Conservation (phyloP, 106 monocot species). For the Vanilla planifolia region DNA sequence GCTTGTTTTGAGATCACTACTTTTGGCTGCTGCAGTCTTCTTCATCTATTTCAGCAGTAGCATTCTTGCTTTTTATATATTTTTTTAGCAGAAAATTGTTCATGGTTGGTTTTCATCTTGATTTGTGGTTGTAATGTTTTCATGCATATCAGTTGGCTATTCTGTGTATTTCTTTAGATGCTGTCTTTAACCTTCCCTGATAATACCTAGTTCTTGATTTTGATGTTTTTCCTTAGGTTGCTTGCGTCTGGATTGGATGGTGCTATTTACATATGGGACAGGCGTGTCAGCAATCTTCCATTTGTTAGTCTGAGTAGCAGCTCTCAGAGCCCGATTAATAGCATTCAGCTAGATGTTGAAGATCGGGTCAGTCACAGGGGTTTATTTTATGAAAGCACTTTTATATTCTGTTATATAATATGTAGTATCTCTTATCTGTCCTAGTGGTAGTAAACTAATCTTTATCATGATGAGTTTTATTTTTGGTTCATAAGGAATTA, state of each 20-base stretch:
- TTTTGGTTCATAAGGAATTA: neutral
- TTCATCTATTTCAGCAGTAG: no score
- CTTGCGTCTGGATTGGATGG: constrained; percentile 82
- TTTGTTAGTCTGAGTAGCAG: constrained; percentile 42
- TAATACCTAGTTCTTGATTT: neutral
- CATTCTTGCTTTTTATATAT: no score
- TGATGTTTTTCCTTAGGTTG: constrained; percentile 38
- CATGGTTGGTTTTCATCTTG: neutral
- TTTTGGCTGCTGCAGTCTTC: no score
- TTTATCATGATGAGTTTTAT: neutral
- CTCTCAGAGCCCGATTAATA: constrained; percentile 54
- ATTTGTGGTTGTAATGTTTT: neutral
- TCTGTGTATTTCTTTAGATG: neutral
- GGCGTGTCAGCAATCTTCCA: constrained; percentile 45
- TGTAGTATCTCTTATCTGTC: neutral
- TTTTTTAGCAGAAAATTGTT: no score
- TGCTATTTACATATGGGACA: constrained; percentile 73
- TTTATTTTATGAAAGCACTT: neutral
- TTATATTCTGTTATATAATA: neutral
- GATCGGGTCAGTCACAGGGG: constrained; percentile 74
- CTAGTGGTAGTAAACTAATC: neutral
- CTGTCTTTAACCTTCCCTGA: neutral
- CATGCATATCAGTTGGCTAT: neutral
- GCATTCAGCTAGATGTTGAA: constrained; percentile 63
- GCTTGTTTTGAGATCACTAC: no score